These are phyloP conservation scores for Colletotrichum musae DNA, from an alignment of 2,329 filamentous ascomycete genomes.

Conservation along the genomic window DNA sequence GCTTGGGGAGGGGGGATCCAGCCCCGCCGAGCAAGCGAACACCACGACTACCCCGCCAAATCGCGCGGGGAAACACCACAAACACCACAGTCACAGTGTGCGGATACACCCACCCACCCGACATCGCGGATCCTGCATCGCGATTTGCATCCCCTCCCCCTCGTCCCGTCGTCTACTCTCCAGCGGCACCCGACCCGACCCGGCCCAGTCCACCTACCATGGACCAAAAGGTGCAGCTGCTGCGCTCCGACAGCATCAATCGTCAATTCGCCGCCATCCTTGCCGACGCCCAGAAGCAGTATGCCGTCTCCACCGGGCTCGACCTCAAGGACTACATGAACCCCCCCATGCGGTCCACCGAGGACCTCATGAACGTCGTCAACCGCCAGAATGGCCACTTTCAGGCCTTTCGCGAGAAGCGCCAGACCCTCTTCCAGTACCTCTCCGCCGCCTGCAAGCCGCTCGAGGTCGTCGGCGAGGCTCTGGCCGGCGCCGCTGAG, in stretches of 20 bases:
- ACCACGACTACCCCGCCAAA: not conserved
- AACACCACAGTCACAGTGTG: too few relatives aligned
- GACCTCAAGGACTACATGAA: conserved; percentile 50
- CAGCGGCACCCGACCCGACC: not conserved
- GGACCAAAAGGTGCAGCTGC: conserved; percentile 26
- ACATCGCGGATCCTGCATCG: not conserved
- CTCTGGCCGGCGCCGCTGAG: conserved; percentile 53
- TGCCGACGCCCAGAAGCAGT: conserved; percentile 51
- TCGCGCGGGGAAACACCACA: conserved; percentile 2
- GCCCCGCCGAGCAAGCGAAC: not conserved
- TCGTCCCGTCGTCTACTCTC: not conserved
- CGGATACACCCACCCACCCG: too few relatives aligned
- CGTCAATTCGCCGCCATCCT: conserved; percentile 49
- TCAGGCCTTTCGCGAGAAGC: conserved; percentile 53
- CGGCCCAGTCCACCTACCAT: conserved; percentile 17
- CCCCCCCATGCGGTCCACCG: conserved; percentile 51
- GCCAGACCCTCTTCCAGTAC: conserved; percentile 52
- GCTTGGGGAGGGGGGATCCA: too few relatives aligned
- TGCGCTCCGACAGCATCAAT: conserved; percentile 36
- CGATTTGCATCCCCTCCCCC: not conserved
- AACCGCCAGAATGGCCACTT: conserved; percentile 55
- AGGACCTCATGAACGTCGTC: conserved; percentile 51
- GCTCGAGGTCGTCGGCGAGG: conserved; percentile 56
- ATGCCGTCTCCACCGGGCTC: conserved; percentile 48
- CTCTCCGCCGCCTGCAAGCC: conserved; percentile 52